Conservation (phyloP, 805 yeast genomes). For the Candida orba region DNA sequence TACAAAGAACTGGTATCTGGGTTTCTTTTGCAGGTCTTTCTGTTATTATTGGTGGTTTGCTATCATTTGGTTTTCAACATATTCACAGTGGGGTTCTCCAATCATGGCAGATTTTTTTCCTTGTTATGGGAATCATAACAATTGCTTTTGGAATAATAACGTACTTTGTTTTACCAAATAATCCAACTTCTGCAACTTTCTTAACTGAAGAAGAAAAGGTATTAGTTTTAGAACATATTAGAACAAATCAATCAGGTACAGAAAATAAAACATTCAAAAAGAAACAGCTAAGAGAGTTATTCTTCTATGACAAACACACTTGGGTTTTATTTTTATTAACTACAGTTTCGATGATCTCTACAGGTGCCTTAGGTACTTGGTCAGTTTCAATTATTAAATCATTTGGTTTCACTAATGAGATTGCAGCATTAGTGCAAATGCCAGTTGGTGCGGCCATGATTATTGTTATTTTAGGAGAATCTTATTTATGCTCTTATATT, state of each 20-base stretch:
- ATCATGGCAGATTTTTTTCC: constrained; percentile 58
- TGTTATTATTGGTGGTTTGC: constrained; percentile 37
- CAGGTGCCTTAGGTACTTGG: constrained; percentile 37
- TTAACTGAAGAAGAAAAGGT: constrained; percentile 35
- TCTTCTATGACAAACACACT: constrained; percentile 38
- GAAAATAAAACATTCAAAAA: constrained; percentile 35
- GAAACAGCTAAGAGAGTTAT: constrained; percentile 35
- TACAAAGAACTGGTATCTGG: constrained; percentile 47
- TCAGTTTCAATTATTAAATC: constrained; percentile 33
- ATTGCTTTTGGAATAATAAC: constrained; percentile 40
- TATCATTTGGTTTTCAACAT: constrained; percentile 49
- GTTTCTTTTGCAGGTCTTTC: constrained; percentile 51
- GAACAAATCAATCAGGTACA: constrained; percentile 41
- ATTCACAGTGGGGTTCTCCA: constrained; percentile 32
- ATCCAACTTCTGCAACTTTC: constrained; percentile 32
- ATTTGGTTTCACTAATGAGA: constrained; percentile 36
- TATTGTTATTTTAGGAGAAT: constrained; percentile 31
- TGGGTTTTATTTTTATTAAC: constrained; percentile 43
- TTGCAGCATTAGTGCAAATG: constrained; percentile 44
- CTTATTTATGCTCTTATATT: constrained; percentile 30
- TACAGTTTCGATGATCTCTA: constrained; percentile 38
- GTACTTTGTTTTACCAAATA: constrained; percentile 42
- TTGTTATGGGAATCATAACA: constrained; percentile 49
- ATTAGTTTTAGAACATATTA: constrained; percentile 34
- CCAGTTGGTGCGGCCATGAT: constrained; percentile 50